These are phyloP conservation scores for Flaveria brownii DNA, from an alignment of 129 eudicot species.

Conservation along the genomic window DNA sequence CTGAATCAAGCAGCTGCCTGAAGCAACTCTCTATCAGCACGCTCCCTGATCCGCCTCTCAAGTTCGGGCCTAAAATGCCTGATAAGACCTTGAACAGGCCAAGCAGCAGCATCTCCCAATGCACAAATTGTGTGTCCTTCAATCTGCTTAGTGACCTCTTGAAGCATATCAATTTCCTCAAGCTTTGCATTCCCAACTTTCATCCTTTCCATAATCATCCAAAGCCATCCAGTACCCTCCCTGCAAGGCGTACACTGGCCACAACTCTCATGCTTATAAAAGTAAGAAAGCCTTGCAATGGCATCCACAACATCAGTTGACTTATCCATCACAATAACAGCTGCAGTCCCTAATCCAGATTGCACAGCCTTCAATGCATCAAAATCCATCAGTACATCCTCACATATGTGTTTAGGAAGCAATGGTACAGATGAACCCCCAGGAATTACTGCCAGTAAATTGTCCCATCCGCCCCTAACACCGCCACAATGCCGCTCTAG, in stretches of 20 bases:
- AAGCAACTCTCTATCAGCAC: slow-evolving; percentile 75
- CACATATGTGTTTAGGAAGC: slow-evolving; percentile 69
- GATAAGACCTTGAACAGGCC: slow-evolving; percentile 99
- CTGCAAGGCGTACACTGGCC: slow-evolving; percentile 98
- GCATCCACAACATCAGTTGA: slow-evolving; percentile 94
- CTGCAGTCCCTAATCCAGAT: slow-evolving; percentile 94
- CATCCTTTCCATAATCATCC: slow-evolving; percentile 98
- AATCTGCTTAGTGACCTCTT: slow-evolving; percentile 91
- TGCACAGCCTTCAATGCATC: slow-evolving; percentile 93
- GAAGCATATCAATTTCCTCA: slow-evolving; percentile 98
- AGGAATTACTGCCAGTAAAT: slow-evolving; percentile 82
- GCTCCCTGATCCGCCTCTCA: slow-evolving; percentile 87
- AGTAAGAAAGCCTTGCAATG: slow-evolving; percentile 82
- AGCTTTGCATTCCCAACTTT: slow-evolving; percentile 92
- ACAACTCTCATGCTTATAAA: slow-evolving; percentile 95
- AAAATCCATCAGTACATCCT: slow-evolving; percentile 88
- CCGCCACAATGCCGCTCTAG: slow-evolving; percentile 94
- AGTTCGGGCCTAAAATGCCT: slow-evolving; percentile 95
- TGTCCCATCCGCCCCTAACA: slow-evolving; percentile 96
- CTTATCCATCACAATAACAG: slow-evolving; percentile 94
- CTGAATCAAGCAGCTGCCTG: slow-evolving; percentile 76
- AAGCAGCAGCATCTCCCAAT: slow-evolving; percentile 97
- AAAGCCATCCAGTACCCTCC: slow-evolving; percentile 98
- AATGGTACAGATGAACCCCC: slow-evolving; percentile 92
- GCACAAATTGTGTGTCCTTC: slow-evolving; percentile 98